Evolutionary conservation across 1,284 basidiomycete genomes (phyloP).

Genomic region (Pterulicium gracile): DNA sequence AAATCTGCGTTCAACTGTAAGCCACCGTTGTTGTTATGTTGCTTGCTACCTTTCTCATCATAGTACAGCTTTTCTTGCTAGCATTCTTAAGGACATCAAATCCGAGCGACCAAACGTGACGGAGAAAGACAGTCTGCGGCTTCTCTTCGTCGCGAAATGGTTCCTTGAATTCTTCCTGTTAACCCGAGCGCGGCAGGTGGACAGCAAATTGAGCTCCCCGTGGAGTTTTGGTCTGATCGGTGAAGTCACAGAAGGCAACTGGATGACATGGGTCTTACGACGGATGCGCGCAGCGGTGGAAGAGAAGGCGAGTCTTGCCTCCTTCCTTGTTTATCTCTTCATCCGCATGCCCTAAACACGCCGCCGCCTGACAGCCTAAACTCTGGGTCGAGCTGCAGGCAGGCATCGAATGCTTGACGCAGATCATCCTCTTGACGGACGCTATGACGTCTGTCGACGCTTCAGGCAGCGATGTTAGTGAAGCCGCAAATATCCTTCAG

Average conservation of each 20-base stretch:
- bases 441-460: slow-evolving; percentile 37
- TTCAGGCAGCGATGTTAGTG: slow-evolving; percentile 47
- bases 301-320: slow-evolving; percentile 55
- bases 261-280: slow-evolving; percentile 81
- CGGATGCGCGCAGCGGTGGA: slow-evolving; percentile 85
- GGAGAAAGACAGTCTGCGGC: slow-evolving; percentile 81
- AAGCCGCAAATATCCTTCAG: slow-evolving; percentile 72
- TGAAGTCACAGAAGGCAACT: slow-evolving; percentile 75
- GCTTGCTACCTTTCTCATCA: slow-evolving; percentile 1
- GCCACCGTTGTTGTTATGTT: slow-evolving; percentile 18
- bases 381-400: slow-evolving; percentile 90
- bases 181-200: slow-evolving; percentile 34
- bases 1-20: slow-evolving; percentile 80
- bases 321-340: slow-evolving; percentile 6
- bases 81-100: slow-evolving; percentile 84
- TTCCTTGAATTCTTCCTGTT: slow-evolving; percentile 81
- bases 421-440: slow-evolving; percentile 80
- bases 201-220: slow-evolving; percentile 18
- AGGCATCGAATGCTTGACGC: slow-evolving; percentile 87
- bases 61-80: slow-evolving; percentile 64
- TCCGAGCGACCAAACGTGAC: slow-evolving; percentile 84
- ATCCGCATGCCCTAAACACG: slow-evolving; percentile 9
- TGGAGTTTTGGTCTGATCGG: slow-evolving; percentile 72
- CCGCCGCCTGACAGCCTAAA: no score
- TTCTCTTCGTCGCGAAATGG: slow-evolving; percentile 79